Evolutionary conservation across 108 stramenopile species (phyloP).

Genomic region (Cylindrotheca closterium): DNA sequence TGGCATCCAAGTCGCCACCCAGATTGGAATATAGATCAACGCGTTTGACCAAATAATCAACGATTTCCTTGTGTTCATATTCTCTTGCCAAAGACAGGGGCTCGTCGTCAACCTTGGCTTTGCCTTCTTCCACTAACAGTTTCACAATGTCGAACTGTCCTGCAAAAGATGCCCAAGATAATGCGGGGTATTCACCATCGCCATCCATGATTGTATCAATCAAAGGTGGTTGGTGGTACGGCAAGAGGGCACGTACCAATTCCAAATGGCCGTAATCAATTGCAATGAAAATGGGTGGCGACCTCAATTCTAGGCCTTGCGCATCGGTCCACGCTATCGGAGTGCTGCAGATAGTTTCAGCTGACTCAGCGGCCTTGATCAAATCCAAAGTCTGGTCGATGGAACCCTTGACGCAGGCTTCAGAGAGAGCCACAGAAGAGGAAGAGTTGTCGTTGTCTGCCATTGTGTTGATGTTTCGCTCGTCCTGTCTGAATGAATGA

Average conservation of each 20-base stretch:
- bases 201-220: not conserved
- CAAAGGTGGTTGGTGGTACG: not conserved
- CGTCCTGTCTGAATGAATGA: too few relatives aligned
- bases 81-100: conserved; percentile 46
- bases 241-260: conserved; percentile 31
- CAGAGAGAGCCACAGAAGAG: too few relatives aligned
- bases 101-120: conserved; percentile 35
- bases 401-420: not conserved
- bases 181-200: conserved; percentile 26
- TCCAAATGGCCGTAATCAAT: conserved; percentile 46
- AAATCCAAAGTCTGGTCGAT: not conserved
- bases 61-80: conserved; percentile 34
- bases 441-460: too few relatives aligned
- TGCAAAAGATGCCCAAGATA: conserved; percentile 45
- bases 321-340: conserved; percentile 17
- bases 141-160: conserved; percentile 45
- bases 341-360: not conserved
- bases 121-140: conserved; percentile 33
- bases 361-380: not conserved
- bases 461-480: too few relatives aligned
- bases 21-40: conserved; percentile 45
- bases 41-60: conserved; percentile 22
- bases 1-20: conserved; percentile 43
- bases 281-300: conserved; percentile 48
- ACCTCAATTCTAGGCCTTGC: conserved; percentile 7